These are phyloP conservation scores for Calonectria hongkongensis DNA, from an alignment of 2,329 filamentous ascomycete species.

Conservation along the genomic window DNA sequence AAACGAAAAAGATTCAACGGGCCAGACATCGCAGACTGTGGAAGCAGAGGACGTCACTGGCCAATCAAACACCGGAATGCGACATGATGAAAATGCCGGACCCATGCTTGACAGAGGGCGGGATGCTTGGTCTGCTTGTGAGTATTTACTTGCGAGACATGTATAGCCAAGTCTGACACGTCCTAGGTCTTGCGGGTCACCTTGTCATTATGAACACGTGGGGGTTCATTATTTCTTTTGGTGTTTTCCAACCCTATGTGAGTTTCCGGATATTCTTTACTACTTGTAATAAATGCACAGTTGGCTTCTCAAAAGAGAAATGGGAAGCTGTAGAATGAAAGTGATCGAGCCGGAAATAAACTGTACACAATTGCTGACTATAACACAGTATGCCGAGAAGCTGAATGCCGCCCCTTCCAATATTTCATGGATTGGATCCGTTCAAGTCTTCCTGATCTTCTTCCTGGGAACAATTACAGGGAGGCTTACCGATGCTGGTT, in stretches of 20 bases:
- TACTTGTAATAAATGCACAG: too few species aligned
- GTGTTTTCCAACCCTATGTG: constrained; percentile 21
- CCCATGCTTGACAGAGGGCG: not conserved
- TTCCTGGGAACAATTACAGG: constrained; percentile 14
- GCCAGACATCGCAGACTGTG: not conserved
- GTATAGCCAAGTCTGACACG: not conserved
- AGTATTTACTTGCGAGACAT: not conserved
- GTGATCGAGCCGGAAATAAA: too few species aligned
- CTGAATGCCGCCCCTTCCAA: constrained; percentile 8
- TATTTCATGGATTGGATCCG: constrained; percentile 20
- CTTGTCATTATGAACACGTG: constrained; percentile 23
- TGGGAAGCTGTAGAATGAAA: too few species aligned
- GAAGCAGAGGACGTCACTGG: not conserved
- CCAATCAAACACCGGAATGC: not conserved
- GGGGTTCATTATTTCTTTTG: constrained; percentile 23
- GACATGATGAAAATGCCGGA: not conserved
- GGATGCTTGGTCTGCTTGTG: constrained; percentile 19
- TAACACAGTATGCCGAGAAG: not conserved
- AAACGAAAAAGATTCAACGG: not conserved
- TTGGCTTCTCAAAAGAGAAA: too few species aligned
- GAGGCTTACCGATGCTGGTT: constrained; percentile 14
- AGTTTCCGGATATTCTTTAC: not conserved
- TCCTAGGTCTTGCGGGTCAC: constrained; percentile 15
- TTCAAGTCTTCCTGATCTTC: constrained; percentile 17
- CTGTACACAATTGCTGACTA: not conserved